Evolutionary conservation across 2,329 filamentous ascomycete genomes (phyloP).

Genomic region (Coniella lustricola): DNA sequence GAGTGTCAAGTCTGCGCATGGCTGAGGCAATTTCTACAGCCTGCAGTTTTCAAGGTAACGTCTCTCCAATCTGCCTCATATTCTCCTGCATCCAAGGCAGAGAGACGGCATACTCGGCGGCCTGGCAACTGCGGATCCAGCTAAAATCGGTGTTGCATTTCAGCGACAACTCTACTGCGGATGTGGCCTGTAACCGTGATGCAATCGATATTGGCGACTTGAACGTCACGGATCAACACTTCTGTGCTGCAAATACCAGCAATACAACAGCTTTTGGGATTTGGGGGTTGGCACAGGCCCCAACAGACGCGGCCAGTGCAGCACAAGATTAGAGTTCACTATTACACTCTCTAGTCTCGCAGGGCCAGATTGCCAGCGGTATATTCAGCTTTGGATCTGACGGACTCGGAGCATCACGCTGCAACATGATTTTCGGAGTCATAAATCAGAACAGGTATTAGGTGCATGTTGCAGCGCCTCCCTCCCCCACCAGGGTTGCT

Average conservation of each 20-base stretch:
- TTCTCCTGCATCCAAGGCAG: no score
- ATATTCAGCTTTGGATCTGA: slow-evolving; percentile 8
- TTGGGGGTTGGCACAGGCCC: slow-evolving; percentile 1
- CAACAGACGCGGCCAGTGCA: background rate
- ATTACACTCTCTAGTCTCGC: slow-evolving; percentile 6
- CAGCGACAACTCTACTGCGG: no score
- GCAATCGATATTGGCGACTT: slow-evolving; percentile 4
- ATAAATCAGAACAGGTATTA: slow-evolving; percentile 10
- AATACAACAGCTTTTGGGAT: background rate
- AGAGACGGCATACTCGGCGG: no score
- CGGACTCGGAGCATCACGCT: background rate
- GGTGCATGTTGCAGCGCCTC: no score
- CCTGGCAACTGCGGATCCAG: no score
- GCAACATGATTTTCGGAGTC: slow-evolving; percentile 12
- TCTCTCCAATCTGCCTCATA: no score
- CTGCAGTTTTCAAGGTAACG: no score
- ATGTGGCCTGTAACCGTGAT: background rate
- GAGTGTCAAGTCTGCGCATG: no score
- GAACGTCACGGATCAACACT: background rate
- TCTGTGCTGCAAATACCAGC: slow-evolving; percentile 3
- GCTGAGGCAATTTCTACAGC: no score
- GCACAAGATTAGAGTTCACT: background rate
- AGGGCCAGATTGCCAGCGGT: slow-evolving; percentile 7
- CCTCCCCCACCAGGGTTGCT: no score
- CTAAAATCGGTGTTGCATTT: no score